phyloP scores from a whole-genome alignment of 2,329 filamentous ascomycete species.

The Penicillium sp. region DNA sequence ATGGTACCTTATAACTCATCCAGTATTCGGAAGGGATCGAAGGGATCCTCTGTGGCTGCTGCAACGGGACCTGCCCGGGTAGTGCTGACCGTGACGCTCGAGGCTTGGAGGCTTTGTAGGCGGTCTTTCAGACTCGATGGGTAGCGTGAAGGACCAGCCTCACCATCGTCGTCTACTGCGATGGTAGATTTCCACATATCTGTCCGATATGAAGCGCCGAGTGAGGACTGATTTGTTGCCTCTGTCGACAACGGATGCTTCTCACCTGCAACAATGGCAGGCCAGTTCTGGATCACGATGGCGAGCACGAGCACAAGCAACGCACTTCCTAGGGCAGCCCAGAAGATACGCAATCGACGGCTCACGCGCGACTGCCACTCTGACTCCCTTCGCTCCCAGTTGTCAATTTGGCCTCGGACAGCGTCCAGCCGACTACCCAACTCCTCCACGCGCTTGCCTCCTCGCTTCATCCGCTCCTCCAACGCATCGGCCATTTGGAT shows the following conservation, averaged over 20 bases:
- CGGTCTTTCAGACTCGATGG: slow-evolving; percentile 23
- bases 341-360: slow-evolving; percentile 40
- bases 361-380: slow-evolving; percentile 43
- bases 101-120: slow-evolving; percentile 10
- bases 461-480: slow-evolving; percentile 40
- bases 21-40: slow-evolving; percentile 29
- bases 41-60: slow-evolving; percentile 22
- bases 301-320: slow-evolving; percentile 31
- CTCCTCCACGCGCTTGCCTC: slow-evolving; percentile 33
- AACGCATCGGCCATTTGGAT: slow-evolving; percentile 36
- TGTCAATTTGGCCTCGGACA: slow-evolving; percentile 40
- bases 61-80: slow-evolving; percentile 1
- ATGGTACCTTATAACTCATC: slow-evolving; percentile 28
- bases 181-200: slow-evolving; percentile 8
- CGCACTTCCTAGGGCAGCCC: slow-evolving; percentile 28
- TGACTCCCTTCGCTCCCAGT: slow-evolving; percentile 43
- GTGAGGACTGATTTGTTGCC: slow-evolving; percentile 14
- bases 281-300: slow-evolving; percentile 29
- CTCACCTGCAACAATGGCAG: slow-evolving; percentile 2
- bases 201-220: slow-evolving; percentile 1
- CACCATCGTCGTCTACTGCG: background rate
- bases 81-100: slow-evolving; percentile 1
- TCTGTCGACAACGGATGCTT: slow-evolving; percentile 7
- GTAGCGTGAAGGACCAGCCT: slow-evolving; percentile 11
- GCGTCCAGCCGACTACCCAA: slow-evolving; percentile 40